Percentiles rank a stretch among this genome's conserved stretches.
Evolutionary conservation across 176 grass and related monocot species (phyloP).

Genomic region (Oryza meridionalis): DNA sequence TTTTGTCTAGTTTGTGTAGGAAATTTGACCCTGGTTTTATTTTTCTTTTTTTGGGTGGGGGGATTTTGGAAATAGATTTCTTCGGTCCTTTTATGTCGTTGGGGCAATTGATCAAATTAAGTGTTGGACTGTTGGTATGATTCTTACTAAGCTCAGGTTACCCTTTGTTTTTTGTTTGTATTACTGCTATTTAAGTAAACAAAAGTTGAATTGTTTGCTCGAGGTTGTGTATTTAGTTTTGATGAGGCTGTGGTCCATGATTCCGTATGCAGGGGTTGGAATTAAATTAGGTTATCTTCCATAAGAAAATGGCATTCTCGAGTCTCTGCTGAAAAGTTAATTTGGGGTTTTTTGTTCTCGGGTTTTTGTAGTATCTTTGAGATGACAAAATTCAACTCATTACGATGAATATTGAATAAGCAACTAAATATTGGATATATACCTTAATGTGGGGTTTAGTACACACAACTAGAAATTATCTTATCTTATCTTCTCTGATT

Average conservation of each 20-base stretch:
- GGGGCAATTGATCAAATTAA: slow-evolving; percentile 12
- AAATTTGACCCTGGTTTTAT: neutral
- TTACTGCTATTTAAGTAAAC: neutral
- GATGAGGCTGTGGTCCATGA: neutral
- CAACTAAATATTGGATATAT: neutral
- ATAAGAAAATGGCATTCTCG: neutral
- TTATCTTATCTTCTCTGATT: slow-evolving; percentile 7
- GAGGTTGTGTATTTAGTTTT: slow-evolving; percentile 1
- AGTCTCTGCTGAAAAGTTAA: neutral
- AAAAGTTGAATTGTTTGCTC: neutral
- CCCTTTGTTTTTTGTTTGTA: neutral
- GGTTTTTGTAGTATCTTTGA: too few species aligned
- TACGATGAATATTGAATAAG: too few species aligned
- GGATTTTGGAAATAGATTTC: neutral
- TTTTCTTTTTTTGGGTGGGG: neutral
- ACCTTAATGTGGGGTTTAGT: slow-evolving; percentile 1
- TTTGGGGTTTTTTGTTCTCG: neutral
- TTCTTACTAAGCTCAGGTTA: neutral
- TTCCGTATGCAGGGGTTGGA: neutral
- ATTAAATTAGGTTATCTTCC: neutral
- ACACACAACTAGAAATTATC: neutral
- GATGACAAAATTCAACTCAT: too few species aligned
- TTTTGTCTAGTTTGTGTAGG: neutral
- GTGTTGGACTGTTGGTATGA: neutral
- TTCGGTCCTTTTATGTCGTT: neutral